These are phyloP conservation scores for Pilaira anomala DNA, from an alignment of 192 early-diverging fungal genomes.

Conservation along the genomic window DNA sequence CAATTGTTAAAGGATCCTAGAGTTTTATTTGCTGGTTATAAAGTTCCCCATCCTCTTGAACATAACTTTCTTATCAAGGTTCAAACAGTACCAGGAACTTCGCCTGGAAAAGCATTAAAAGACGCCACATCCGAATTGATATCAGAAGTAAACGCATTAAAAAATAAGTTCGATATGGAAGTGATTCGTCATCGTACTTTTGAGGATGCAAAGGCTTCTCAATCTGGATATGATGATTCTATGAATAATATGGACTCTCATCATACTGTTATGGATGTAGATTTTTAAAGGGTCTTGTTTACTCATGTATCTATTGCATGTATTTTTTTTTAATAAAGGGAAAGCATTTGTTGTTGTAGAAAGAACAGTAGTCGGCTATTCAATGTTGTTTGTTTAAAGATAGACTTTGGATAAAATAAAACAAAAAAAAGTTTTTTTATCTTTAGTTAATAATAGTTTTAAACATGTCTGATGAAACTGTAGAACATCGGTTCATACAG, in stretches of 20 bases:
- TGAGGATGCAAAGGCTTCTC: slow-evolving; percentile 27
- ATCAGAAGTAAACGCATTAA: slow-evolving; percentile 69
- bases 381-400: no score
- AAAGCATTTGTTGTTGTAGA: no score
- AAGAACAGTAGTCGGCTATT: no score
- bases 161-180: slow-evolving; percentile 76
- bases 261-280: slow-evolving; percentile 54
- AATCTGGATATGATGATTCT: slow-evolving; percentile 27
- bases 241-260: slow-evolving; percentile 33
- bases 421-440: not conserved
- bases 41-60: slow-evolving; percentile 94
- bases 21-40: slow-evolving; percentile 96
- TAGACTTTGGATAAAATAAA: no score
- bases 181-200: slow-evolving; percentile 36
- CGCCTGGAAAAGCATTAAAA: slow-evolving; percentile 76
- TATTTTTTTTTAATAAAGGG: no score
- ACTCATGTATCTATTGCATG: not conserved
- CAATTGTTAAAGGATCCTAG: slow-evolving; percentile 87
- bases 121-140: slow-evolving; percentile 79
- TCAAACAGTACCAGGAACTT: slow-evolving; percentile 85
- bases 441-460: not conserved
- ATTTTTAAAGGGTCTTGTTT: slow-evolving; percentile 47
- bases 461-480: slow-evolving; percentile 9
- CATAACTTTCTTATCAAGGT: slow-evolving; percentile 88
- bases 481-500: slow-evolving; percentile 22